Percentiles rank a stretch among this genome's conserved stretches.
These are phyloP conservation scores for Amanita pseudoporphyria DNA, from an alignment of 768 basidiomycete genomes.

Conservation along the genomic window DNA sequence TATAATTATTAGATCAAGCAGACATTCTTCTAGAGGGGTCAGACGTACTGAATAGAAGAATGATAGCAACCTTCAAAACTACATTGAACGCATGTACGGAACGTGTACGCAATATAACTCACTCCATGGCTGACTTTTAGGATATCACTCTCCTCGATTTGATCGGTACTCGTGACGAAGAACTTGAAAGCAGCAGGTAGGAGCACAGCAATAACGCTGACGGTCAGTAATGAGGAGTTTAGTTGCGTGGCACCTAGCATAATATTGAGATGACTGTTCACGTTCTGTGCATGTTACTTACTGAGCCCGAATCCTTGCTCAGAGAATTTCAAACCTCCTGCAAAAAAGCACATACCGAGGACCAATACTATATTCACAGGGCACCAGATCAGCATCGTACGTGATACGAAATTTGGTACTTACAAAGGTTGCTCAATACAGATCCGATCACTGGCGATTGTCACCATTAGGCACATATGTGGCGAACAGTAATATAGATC, in stretches of 20 bases:
- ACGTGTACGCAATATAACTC: conserved; percentile 15
- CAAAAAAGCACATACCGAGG: conserved; percentile 88
- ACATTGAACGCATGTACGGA: not conserved
- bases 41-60: conserved; percentile 62
- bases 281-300: conserved; percentile 28
- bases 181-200: conserved; percentile 77
- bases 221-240: conserved; percentile 64
- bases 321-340: conserved; percentile 67
- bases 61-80: conserved; percentile 50
- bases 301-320: conserved; percentile 74
- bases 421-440: conserved; percentile 76
- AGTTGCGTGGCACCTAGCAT: conserved; percentile 48
- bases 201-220: conserved; percentile 74
- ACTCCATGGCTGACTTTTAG: conserved; percentile 70
- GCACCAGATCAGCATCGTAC: conserved; percentile 6
- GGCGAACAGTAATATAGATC: conserved; percentile 18
- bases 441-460: conserved; percentile 63
- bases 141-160: conserved; percentile 33
- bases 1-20: conserved; percentile 19
- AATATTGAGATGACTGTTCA: not conserved
- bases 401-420: conserved; percentile 18
- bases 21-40: not conserved
- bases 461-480: conserved; percentile 8
- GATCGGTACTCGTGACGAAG: conserved; percentile 22
- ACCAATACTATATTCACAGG: conserved; percentile 46